A percentile compares a stretch with the other conserved stretches of the same genome.
These are phyloP conservation scores for Letharia columbiana DNA, from an alignment of 495 filamentous ascomycete species.

Conservation along the genomic window DNA sequence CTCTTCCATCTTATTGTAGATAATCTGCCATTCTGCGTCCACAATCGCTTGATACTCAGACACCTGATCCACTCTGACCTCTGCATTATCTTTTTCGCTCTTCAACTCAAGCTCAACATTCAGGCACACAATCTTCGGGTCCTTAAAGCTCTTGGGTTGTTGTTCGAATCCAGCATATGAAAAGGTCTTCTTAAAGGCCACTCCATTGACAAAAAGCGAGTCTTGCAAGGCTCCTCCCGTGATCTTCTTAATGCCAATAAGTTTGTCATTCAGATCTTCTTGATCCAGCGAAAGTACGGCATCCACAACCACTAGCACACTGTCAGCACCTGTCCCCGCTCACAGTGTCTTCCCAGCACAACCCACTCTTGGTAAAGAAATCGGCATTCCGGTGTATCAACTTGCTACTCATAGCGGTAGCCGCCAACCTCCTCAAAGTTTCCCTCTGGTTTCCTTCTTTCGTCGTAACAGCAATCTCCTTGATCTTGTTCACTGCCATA, in stretches of 20 bases:
- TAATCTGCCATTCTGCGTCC: slow-evolving; percentile 99
- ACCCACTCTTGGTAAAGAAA: slow-evolving; percentile 94
- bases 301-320: slow-evolving; percentile 79
- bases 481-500: slow-evolving; percentile 98
- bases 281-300: slow-evolving; percentile 96
- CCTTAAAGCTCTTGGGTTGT: slow-evolving; percentile 88
- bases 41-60: slow-evolving; percentile 99
- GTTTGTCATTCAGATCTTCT: slow-evolving; percentile 91
- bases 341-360: background rate
- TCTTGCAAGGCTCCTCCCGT: slow-evolving; percentile 95
- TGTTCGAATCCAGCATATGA: slow-evolving; percentile 98
- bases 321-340: slow-evolving; percentile 7
- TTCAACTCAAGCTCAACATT: slow-evolving; percentile 98
- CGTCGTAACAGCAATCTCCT: slow-evolving; percentile 90
- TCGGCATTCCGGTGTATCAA: slow-evolving; percentile 93
- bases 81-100: slow-evolving; percentile 97
- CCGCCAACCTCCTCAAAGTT: slow-evolving; percentile 81
- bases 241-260: slow-evolving; percentile 97
- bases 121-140: slow-evolving; percentile 91
- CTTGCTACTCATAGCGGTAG: slow-evolving; percentile 99
- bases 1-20: slow-evolving; percentile 97
- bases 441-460: slow-evolving; percentile 79
- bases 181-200: slow-evolving; percentile 99
- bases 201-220: slow-evolving; percentile 93
- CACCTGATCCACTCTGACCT: slow-evolving; percentile 95